phyloP scores from a whole-genome alignment of 495 filamentous ascomycete species.

The Chaetomium tenue region DNA sequence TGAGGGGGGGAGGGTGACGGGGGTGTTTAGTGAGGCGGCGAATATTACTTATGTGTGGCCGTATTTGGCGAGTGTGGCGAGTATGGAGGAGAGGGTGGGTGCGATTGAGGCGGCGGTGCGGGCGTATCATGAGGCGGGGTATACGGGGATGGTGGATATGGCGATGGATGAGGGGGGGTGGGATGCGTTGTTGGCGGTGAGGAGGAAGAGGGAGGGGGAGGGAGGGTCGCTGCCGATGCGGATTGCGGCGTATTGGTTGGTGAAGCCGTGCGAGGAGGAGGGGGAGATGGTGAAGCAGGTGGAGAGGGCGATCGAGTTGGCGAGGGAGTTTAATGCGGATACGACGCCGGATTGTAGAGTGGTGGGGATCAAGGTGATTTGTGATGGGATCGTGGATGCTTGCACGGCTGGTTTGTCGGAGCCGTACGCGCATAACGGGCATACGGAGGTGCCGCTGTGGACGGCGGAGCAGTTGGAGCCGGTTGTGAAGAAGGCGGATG shows the following conservation, averaged over 20 bases:
- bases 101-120: constrained; percentile 50
- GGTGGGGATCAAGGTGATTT: constrained; percentile 67
- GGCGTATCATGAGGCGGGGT: constrained; percentile 56
- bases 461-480: constrained; percentile 49
- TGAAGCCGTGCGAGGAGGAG: constrained; percentile 47
- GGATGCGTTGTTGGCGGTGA: constrained; percentile 54
- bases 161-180: constrained; percentile 65
- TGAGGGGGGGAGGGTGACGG: constrained; percentile 50
- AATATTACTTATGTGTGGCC: constrained; percentile 59
- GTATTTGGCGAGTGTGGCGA: constrained; percentile 51
- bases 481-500: constrained; percentile 55
- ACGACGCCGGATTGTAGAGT: constrained; percentile 56
- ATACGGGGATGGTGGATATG: constrained; percentile 67
- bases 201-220: constrained; percentile 37
- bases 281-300: constrained; percentile 52
- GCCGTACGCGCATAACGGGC: constrained; percentile 55
- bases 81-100: constrained; percentile 52
- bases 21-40: constrained; percentile 59
- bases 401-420: constrained; percentile 63
- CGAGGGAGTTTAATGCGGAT: constrained; percentile 43
- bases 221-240: constrained; percentile 53
- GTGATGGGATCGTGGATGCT: constrained; percentile 65
- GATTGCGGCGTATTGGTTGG: constrained; percentile 63
- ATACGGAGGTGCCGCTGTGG: constrained; percentile 56
- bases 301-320: constrained; percentile 58